These are phyloP conservation scores for Rubia yunnanensis DNA, from an alignment of 257 asterid genomes.

Conservation along the genomic window DNA sequence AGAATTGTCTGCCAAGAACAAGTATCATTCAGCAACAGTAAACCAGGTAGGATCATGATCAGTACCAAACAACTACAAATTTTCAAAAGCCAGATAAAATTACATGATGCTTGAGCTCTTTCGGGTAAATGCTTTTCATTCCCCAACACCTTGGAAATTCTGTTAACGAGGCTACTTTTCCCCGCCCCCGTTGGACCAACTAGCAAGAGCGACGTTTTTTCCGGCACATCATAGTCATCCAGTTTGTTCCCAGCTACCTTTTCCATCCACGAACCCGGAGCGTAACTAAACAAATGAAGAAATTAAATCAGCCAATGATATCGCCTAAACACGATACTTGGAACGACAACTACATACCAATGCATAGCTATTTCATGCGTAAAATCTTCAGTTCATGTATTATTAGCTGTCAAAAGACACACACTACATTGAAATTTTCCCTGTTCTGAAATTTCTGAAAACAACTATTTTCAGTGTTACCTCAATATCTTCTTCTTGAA, in stretches of 20 bases:
- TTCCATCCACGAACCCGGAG: slow-evolving; percentile 64
- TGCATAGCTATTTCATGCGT: no score
- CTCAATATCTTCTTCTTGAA: slow-evolving; percentile 50
- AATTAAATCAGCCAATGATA: background rate
- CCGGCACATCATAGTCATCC: slow-evolving; percentile 31
- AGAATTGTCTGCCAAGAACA: slow-evolving; percentile 31
- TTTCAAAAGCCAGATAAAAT: background rate
- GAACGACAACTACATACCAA: background rate
- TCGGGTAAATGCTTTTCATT: slow-evolving; percentile 32
- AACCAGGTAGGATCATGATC: background rate
- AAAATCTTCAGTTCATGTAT: background rate
- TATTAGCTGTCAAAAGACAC: background rate
- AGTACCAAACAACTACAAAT: background rate
- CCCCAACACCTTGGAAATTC: slow-evolving; percentile 47
- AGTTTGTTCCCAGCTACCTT: slow-evolving; percentile 23
- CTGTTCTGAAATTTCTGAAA: background rate
- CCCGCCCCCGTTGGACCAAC: slow-evolving; percentile 79
- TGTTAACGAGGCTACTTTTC: slow-evolving; percentile 84
- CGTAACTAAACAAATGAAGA: slow-evolving; percentile 41
- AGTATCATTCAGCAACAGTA: background rate
- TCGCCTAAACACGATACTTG: background rate
- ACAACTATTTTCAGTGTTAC: slow-evolving; percentile 21
- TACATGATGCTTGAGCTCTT: slow-evolving; percentile 77
- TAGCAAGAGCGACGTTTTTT: slow-evolving; percentile 45
- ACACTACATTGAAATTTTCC: background rate